Evolutionary conservation across 805 yeast genomes (phyloP), one percentile per base, ranked within the genome.

Genomic region (Saccharomycopsis babjevae): DNA sequence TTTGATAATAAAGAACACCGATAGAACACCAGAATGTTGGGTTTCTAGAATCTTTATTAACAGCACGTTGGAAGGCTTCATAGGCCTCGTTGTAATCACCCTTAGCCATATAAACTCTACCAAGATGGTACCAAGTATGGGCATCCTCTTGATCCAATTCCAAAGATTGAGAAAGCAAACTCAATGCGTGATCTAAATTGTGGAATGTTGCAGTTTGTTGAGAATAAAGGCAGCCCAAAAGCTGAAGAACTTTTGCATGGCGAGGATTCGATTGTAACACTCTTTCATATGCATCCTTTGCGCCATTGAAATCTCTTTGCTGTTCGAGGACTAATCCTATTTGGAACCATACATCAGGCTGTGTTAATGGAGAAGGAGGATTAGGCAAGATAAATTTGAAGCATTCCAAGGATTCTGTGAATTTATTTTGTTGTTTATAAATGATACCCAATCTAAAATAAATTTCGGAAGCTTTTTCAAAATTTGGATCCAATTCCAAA

Each of bases 61-160:
- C 99, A 13, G 98, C 98, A 72, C 92, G 97, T 76, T 94, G 99
- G 82, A 93, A 94, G 0, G 97, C 96, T 71, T 94, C 98, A 74
- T 93, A 94, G 1, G 99, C 98, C 57, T 94, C 91, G 63, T 94
- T 87, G 76, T 91, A 94, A 72, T 93, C 97, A 66, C 89, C 91
- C 69, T 93, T 83, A 46, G 96, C 86, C 98, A 94, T 93, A 76
- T 93, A 96, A 65, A 96, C 96, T 66, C 98, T 83, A 57, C 99
- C 99, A 57, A 94, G 74, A 72, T 94, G 89, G 74, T 94, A 94
- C 99, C 99, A 94, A 36, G 96, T 85, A 69, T 94, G 96, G 5
- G 99, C 97, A 72, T 94, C 98, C 43, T 86, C 79, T 58, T 86
- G 82, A 71, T 93, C 97, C 36, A 92, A 84, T 69, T 93, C 97